Percentiles rank a stretch among this genome's conserved stretches.
Conservation (phyloP, 345 rosid genomes). For the Anastatica hierochuntica region DNA sequence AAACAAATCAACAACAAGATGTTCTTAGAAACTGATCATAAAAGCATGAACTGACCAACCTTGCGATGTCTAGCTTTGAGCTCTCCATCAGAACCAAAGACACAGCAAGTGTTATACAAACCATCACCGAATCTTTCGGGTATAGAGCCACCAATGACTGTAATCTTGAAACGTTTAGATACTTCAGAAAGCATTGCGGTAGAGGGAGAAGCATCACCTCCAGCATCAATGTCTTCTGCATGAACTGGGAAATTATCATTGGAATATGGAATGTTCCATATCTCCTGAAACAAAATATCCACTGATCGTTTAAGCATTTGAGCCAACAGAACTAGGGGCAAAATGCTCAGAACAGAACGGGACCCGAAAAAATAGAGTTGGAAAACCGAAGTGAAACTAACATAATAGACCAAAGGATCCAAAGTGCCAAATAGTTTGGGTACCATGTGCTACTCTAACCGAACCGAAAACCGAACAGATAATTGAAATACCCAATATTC, state of each 20-base stretch:
- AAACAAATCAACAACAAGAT: slow-evolving; percentile 4
- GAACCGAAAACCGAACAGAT: no score
- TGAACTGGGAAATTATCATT: slow-evolving; percentile 87
- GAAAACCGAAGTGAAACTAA: no score
- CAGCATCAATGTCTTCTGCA: slow-evolving; percentile 81
- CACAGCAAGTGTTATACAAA: slow-evolving; percentile 79
- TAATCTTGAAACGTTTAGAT: slow-evolving; percentile 50
- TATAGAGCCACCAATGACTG: slow-evolving; percentile 84
- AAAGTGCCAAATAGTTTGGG: no score
- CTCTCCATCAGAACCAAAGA: slow-evolving; percentile 63
- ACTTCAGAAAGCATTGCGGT: slow-evolving; percentile 77
- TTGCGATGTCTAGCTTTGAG: slow-evolving; percentile 83
- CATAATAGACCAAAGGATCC: no score
- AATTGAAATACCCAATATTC: no score
- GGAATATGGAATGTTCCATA: slow-evolving; percentile 87
- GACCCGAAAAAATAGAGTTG: no score
- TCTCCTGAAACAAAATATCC: slow-evolving; percentile 64
- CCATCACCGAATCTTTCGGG: slow-evolving; percentile 62
- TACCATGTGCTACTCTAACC: no score
- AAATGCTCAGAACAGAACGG: no score
- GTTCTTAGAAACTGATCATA: background rate
- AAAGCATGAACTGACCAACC: slow-evolving; percentile 30
- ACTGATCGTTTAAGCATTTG: no score
- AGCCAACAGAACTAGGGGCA: no score
- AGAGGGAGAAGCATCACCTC: slow-evolving; percentile 62